Percentiles rank a stretch among this genome's conserved stretches.
Evolutionary conservation across 2,329 filamentous ascomycete genomes (phyloP).

Genomic region (Madurella mycetomatis): DNA sequence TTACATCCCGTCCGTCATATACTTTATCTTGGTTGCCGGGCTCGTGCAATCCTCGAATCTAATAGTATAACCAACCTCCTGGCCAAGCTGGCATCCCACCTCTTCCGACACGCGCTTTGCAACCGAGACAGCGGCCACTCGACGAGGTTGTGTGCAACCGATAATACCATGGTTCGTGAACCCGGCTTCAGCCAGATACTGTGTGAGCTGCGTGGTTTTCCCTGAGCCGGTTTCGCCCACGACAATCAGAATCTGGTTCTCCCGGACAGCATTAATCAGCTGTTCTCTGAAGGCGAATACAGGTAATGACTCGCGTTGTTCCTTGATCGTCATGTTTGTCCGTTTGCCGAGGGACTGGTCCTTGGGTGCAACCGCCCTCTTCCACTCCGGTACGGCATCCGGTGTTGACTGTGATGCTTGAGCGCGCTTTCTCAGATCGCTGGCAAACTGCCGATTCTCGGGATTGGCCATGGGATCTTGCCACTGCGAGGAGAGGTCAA

Average conservation of each 20-base stretch:
- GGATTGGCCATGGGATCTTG: conserved; percentile 91
- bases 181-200: conserved; percentile 89
- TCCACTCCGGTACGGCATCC: conserved; percentile 86
- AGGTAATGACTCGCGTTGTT: conserved; percentile 84
- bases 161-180: conserved; percentile 86
- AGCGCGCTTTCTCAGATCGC: conserved; percentile 66
- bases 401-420: conserved; percentile 50
- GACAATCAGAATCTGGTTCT: conserved; percentile 90
- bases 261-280: conserved; percentile 77
- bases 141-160: conserved; percentile 92
- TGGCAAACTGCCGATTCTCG: conserved; percentile 82
- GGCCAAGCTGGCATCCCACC: conserved; percentile 83
- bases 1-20: conserved; percentile 96
- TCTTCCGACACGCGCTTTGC: conserved; percentile 96
- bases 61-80: conserved; percentile 95
- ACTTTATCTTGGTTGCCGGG: conserved; percentile 89
- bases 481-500: conserved; percentile 88
- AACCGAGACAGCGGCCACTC: conserved; percentile 96
- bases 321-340: conserved; percentile 87
- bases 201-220: conserved; percentile 94
- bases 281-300: conserved; percentile 85
- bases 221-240: conserved; percentile 96
- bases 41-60: conserved; percentile 94
- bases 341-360: conserved; percentile 79
- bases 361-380: conserved; percentile 72